Conservation (phyloP, 2,329 filamentous ascomycete species). For the Fusarium goolgardi region DNA sequence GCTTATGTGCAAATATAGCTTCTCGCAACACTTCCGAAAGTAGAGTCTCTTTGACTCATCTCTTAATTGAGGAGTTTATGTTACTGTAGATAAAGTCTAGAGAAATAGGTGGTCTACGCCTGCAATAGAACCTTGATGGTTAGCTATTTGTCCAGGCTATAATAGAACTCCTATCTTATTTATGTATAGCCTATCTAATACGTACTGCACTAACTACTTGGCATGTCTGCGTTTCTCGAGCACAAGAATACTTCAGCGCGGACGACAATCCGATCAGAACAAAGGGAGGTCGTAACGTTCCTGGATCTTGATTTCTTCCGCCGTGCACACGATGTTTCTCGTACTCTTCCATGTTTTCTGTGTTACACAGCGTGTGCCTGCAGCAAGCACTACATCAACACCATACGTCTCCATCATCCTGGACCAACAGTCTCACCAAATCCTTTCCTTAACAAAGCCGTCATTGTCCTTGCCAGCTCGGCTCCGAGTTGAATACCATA, state of each 20-base stretch:
- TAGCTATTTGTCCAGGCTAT: background rate
- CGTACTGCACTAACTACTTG: background rate
- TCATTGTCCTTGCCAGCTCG: background rate
- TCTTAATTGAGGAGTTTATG: background rate
- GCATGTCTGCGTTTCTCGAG: background rate
- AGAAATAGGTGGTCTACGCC: background rate
- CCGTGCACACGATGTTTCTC: slow-evolving; percentile 3
- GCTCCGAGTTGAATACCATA: background rate
- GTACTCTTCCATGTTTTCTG: slow-evolving; percentile 1
- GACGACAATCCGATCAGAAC: background rate
- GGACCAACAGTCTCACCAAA: slow-evolving; percentile 8
- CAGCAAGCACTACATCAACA: slow-evolving; percentile 27
- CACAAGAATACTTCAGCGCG: background rate
- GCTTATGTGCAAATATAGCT: background rate
- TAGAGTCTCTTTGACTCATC: background rate
- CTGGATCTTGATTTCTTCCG: slow-evolving; percentile 14
- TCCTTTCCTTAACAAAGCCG: background rate
- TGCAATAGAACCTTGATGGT: background rate
- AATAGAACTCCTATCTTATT: background rate
- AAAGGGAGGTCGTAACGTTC: slow-evolving; percentile 9
- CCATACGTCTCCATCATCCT: slow-evolving; percentile 12
- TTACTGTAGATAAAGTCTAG: background rate
- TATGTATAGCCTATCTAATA: slow-evolving; percentile 1
- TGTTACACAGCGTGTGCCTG: slow-evolving; percentile 27
- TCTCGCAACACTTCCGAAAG: background rate